These are phyloP conservation scores for Lipomyces sp. DNA, from an alignment of 805 yeast genomes.

Conservation along the genomic window DNA sequence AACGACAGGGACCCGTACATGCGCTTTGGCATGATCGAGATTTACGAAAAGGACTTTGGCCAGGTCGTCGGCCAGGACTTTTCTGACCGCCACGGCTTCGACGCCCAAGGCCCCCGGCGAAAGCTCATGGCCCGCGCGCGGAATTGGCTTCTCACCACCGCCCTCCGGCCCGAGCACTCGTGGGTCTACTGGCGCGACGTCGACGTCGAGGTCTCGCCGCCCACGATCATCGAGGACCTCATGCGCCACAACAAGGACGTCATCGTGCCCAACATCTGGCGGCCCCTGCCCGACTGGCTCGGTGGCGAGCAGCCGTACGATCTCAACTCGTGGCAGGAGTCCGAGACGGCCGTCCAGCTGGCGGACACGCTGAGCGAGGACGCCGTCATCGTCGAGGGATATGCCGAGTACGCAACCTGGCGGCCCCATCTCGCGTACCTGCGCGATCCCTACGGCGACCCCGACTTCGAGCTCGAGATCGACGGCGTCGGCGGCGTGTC, in stretches of 20 bases:
- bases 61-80: constrained; percentile 91
- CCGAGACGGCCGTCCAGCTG: constrained; percentile 58
- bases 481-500: constrained; percentile 99
- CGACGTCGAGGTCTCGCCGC: constrained; percentile 88
- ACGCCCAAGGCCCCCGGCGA: constrained; percentile 92
- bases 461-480: constrained; percentile 85
- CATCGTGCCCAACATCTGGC: constrained; percentile 96
- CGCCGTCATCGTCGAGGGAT: constrained; percentile 96
- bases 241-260: constrained; percentile 91
- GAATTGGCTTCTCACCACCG: constrained; percentile 86
- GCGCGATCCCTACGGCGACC: constrained; percentile 93
- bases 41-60: constrained; percentile 87
- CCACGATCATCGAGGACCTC: constrained; percentile 80
- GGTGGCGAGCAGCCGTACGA: constrained; percentile 94
- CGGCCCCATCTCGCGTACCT: constrained; percentile 93
- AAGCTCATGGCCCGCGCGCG: constrained; percentile 94
- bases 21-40: constrained; percentile 83
- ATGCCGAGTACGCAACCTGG: constrained; percentile 97
- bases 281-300: constrained; percentile 90
- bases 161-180: constrained; percentile 85
- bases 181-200: constrained; percentile 98
- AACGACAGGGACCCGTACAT: constrained; percentile 55
- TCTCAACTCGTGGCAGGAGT: constrained; percentile 95
- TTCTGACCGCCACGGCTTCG: constrained; percentile 90
- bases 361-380: constrained; percentile 73